A percentile compares a stretch with the other conserved stretches of the same genome.
phyloP scores from a whole-genome alignment of 805 yeast species.

The Candida qinlingensis region DNA sequence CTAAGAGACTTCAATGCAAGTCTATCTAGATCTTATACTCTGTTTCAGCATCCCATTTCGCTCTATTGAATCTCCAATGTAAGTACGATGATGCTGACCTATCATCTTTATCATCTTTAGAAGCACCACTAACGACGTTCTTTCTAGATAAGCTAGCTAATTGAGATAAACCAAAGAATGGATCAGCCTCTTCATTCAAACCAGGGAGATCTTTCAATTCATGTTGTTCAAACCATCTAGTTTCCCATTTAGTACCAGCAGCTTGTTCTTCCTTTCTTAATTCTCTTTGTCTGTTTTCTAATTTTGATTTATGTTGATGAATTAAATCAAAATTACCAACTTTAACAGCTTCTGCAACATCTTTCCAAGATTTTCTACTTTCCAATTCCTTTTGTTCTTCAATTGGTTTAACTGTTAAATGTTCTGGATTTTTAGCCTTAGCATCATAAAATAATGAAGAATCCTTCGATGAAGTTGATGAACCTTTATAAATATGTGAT shows the following conservation, averaged over 20 bases:
- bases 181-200: slow-evolving; percentile 30
- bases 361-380: slow-evolving; percentile 82
- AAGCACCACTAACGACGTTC: slow-evolving; percentile 65
- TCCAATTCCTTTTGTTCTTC: slow-evolving; percentile 78
- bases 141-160: slow-evolving; percentile 52
- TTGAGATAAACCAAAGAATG: slow-evolving; percentile 36
- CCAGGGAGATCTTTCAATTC: slow-evolving; percentile 31
- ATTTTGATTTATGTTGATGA: slow-evolving; percentile 63
- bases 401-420: slow-evolving; percentile 70
- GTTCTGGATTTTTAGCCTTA: slow-evolving; percentile 41
- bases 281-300: slow-evolving; percentile 85
- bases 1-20: neutral
- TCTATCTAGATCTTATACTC: slow-evolving; percentile 30
- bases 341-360: slow-evolving; percentile 84
- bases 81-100: slow-evolving; percentile 34
- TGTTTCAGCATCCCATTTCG: slow-evolving; percentile 51
- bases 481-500: slow-evolving; percentile 59
- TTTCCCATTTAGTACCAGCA: slow-evolving; percentile 62
- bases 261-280: slow-evolving; percentile 68
- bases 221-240: slow-evolving; percentile 70
- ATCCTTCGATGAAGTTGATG: slow-evolving; percentile 38
- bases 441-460: slow-evolving; percentile 64
- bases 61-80: slow-evolving; percentile 68
- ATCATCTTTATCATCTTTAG: slow-evolving; percentile 51
- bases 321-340: slow-evolving; percentile 71